Base-by-base conservation (phyloP, 2,329 filamentous ascomycete species). In the Cercospora sp. region DNA sequence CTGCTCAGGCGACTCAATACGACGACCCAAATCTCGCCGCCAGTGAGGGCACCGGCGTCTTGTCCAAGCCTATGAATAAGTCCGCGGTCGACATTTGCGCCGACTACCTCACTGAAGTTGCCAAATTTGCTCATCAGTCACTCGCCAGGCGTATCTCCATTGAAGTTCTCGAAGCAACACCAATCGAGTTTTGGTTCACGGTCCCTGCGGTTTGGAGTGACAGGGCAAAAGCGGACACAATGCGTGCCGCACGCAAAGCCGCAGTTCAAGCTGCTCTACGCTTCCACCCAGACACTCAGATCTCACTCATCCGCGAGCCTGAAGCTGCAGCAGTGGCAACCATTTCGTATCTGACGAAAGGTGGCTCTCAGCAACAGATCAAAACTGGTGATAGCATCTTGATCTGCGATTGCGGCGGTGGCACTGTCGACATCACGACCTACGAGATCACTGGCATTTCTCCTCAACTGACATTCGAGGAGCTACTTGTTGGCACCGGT, bases 121-220 rank as follows among this genome's bases (percentile, higher is more conserved):
- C 28, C 13, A 13, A 12, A 10, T 66, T 64, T 5, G 69, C 65
- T 0, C 55, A 63, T 16, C 10, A 58, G 7, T 66, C 60, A 0
- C 31, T 71, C 0, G 18, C 23, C 7, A 61, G 57, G 28, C 31
- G 42, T 2, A 8, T 65, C n/a, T 60, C 68, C 3, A 30, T 30
- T 1, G 70, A 70, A 20, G 48, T 67, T 5, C 58, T 71, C 3
- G 26, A 59, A 3, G 87, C 87, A 8, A 93, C 90, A 3, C 89
- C 88, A 72, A 87, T 92, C 42, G 88, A 93, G 69, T 93, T 91
- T 73, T 90, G 93, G 65, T 83, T 94, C 65, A 93, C 91, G 0
- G 91, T 90, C 58, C 91, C 91, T 7, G 91, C 91, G 6, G 90
- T 93, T 3, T 94, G 91, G 91, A 91, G 88, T 26, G 91, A 94